phyloP scores from a whole-genome alignment of 306 rosid genomes.

The Medicago ruthenica region DNA sequence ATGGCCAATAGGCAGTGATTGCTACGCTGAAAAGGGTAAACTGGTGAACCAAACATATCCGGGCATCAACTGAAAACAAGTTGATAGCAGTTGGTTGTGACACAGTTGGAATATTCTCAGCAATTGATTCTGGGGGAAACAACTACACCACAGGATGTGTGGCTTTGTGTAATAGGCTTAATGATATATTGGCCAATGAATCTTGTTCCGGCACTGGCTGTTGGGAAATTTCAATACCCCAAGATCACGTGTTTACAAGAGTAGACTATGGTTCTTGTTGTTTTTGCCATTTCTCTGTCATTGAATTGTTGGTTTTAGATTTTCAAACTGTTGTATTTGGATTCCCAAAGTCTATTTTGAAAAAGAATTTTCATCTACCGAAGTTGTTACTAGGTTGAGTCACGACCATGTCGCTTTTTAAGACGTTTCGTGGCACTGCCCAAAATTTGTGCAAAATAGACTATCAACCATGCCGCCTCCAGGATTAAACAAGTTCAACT shows the following conservation, averaged over 20 bases:
- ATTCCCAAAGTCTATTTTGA: too few species aligned
- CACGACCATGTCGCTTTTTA: too few species aligned
- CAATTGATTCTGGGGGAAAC: neutral
- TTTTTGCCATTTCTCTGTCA: too few species aligned
- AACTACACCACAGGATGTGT: neutral
- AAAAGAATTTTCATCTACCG: too few species aligned
- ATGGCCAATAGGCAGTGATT: neutral
- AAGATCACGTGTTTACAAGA: neutral
- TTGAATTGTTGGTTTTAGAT: too few species aligned
- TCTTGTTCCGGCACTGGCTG: constrained; percentile 23
- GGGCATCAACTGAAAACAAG: neutral
- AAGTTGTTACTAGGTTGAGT: too few species aligned
- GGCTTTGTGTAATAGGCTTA: neutral
- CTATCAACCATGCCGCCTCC: too few species aligned
- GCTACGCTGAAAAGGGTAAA: neutral
- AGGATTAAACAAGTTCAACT: too few species aligned
- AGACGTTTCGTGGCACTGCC: too few species aligned
- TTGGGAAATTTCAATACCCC: constrained; percentile 36
- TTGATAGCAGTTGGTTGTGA: constrained; percentile 12
- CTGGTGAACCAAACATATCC: accelerated
- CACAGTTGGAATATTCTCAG: neutral
- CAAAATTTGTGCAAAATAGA: too few species aligned
- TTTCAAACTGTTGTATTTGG: too few species aligned
- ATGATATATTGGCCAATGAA: neutral
- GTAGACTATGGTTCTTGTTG: too few species aligned